Evolutionary conservation across 192 early-diverging fungal species (phyloP), one percentile per base, ranked within the genome.

Genomic region (Coemansia sp.): DNA sequence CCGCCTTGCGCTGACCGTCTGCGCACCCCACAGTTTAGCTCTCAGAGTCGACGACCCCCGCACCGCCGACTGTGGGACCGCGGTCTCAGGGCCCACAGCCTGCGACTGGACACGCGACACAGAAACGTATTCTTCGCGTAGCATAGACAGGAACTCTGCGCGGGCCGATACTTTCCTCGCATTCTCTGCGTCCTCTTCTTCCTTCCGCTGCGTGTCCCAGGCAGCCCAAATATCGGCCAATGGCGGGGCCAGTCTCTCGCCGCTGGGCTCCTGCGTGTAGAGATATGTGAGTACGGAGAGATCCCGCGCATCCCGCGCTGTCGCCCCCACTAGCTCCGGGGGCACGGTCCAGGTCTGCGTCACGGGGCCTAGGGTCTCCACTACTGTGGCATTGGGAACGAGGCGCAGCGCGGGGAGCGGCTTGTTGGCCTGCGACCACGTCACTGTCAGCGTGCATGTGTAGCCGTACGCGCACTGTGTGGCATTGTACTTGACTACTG

Each of bases 261-360:
- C 56, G 5, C 32, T 15, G 56, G 27, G 16, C 8, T 59, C 56
- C 32, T 35, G 56, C 47, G 62, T 10, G n/a, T 62, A 75, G 32
- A 75, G 64, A 20, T 58, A 70, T 24, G 52, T 52, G 4, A 75
- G 67, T 1, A 59, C 58, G 6, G 40, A 40, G 3, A 70, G 60
- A 30, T 75, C 62, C 5, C 49, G 30, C 0, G 73, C 73, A 47
- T 60, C 63, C 38, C 68, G 67, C 53, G 53, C 38, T 0, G 64
- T 66, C 0, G 43, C 50, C 6, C 73, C 73, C 0, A 53, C 50
- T 3, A 61, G 8, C 10, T 69, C 32, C 4, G 41, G 2, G 16
- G 68, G 73, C 50, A 60, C 29, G 15, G 38, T 30, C 67, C 73
- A 75, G 13, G 30, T 12, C 27, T 75, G 73, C 47, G 29, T 67